phyloP scores from a whole-genome alignment of 441 rosid species.

The Erodium chrysanthum region DNA sequence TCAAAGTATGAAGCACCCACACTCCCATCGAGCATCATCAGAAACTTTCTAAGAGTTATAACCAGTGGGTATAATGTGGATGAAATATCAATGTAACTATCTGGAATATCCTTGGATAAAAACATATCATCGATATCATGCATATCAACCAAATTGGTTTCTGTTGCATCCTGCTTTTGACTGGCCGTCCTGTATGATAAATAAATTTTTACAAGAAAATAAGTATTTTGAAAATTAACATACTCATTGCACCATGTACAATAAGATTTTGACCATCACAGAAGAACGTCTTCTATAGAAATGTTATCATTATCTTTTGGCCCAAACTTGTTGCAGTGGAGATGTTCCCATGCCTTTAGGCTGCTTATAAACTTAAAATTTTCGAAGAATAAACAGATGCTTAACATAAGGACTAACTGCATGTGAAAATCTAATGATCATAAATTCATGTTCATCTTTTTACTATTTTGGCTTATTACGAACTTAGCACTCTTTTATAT shows the following conservation, averaged over 20 bases:
- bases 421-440: no score
- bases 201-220: neutral
- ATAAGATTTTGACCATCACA: no score
- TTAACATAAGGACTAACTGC: no score
- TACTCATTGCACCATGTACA: no score
- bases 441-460: no score
- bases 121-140: conserved; percentile 24
- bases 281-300: no score
- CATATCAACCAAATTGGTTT: conserved; percentile 10
- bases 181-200: conserved; percentile 25
- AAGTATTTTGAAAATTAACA: no score
- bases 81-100: conserved; percentile 32
- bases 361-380: no score
- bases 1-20: conserved; percentile 40
- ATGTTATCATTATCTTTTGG: no score
- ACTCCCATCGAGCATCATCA: conserved; percentile 53
- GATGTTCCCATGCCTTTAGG: no score
- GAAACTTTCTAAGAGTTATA: conserved; percentile 36
- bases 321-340: no score
- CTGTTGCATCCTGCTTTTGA: conserved; percentile 21
- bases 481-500: neutral
- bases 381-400: no score
- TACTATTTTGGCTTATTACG: neutral
- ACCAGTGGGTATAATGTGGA: conserved; percentile 32
- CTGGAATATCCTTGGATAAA: conserved; percentile 33